Evolutionary conservation across 2,329 filamentous ascomycete species (phyloP).

Genomic region (Macrophomina phaseolina): DNA sequence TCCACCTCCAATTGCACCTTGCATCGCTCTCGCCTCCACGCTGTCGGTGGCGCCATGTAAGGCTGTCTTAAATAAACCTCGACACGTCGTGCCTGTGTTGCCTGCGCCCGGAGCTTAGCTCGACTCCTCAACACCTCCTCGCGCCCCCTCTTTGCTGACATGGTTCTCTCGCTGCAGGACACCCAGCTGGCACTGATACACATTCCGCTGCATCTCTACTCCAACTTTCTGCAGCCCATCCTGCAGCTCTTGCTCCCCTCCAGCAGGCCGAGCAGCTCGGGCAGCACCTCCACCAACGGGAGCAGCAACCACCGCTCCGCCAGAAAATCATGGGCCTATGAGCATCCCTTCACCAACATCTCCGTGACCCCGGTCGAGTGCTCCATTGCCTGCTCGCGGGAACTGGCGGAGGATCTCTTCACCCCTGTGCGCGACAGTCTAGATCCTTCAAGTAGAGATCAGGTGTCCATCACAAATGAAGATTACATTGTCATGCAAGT

Average conservation of each 20-base stretch:
- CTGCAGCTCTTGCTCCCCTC: slow-evolving; percentile 79
- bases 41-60: slow-evolving; percentile 23
- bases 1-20: slow-evolving; percentile 11
- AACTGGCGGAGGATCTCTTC: slow-evolving; percentile 77
- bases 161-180: slow-evolving; percentile 65
- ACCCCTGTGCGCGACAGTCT: slow-evolving; percentile 71
- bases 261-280: slow-evolving; percentile 35
- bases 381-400: slow-evolving; percentile 84
- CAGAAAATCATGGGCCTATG: slow-evolving; percentile 52
- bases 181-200: slow-evolving; percentile 88
- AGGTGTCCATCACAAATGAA: slow-evolving; percentile 77
- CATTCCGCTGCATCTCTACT: slow-evolving; percentile 79
- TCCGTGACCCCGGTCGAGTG: slow-evolving; percentile 92
- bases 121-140: slow-evolving; percentile 1
- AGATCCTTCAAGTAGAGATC: slow-evolving; percentile 48
- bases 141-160: slow-evolving; percentile 35
- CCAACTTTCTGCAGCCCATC: slow-evolving; percentile 82
- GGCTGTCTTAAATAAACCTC: slow-evolving; percentile 25
- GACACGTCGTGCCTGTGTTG: slow-evolving; percentile 28
- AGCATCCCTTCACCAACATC: slow-evolving; percentile 88
- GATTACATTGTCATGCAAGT: slow-evolving; percentile 90
- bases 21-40: slow-evolving; percentile 14
- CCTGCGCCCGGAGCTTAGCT: slow-evolving; percentile 21
- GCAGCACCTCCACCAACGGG: slow-evolving; percentile 35
- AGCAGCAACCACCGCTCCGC: slow-evolving; percentile 36